These are phyloP conservation scores for Rhizomucor miehei DNA, from an alignment of 371 early-diverging fungal species.

Conservation along the genomic window DNA sequence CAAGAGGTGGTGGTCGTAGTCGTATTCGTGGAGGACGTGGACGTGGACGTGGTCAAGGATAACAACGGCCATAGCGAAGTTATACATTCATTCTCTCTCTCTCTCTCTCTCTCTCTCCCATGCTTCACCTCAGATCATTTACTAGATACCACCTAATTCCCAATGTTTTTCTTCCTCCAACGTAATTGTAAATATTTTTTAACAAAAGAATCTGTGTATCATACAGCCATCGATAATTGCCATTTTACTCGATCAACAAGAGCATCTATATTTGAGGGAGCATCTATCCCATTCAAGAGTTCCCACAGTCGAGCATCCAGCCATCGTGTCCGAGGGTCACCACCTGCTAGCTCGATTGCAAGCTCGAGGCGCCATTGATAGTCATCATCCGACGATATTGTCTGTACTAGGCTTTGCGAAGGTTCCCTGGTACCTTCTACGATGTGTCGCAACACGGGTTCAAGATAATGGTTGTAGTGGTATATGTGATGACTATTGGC, in stretches of 20 bases:
- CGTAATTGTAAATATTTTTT: no score
- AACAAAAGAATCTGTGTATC: no score
- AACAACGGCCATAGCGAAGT: no score
- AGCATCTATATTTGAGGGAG: neutral
- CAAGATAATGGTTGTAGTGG: slow-evolving; percentile 4
- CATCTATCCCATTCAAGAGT: neutral
- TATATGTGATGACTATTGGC: slow-evolving; percentile 1
- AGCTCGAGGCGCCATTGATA: neutral
- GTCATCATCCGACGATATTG: no score
- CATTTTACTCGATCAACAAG: neutral
- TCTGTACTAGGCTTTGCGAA: no score
- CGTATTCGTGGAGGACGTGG: slow-evolving; percentile 11
- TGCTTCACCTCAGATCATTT: no score
- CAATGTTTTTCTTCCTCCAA: no score
- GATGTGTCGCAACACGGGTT: slow-evolving; percentile 4
- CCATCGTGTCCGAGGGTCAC: neutral
- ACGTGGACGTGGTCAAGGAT: slow-evolving; percentile 7
- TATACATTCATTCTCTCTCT: no score
- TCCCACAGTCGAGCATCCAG: no score
- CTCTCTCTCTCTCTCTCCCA: no score
- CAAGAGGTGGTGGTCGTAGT: slow-evolving; percentile 8
- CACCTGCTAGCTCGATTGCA: neutral
- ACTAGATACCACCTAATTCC: no score
- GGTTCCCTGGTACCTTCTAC: neutral
- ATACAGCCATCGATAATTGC: no score